A percentile compares a stretch with the other conserved stretches of the same genome.
Conservation (phyloP, 352 stramenopile species). For the Phytophthora palmivora region DNA sequence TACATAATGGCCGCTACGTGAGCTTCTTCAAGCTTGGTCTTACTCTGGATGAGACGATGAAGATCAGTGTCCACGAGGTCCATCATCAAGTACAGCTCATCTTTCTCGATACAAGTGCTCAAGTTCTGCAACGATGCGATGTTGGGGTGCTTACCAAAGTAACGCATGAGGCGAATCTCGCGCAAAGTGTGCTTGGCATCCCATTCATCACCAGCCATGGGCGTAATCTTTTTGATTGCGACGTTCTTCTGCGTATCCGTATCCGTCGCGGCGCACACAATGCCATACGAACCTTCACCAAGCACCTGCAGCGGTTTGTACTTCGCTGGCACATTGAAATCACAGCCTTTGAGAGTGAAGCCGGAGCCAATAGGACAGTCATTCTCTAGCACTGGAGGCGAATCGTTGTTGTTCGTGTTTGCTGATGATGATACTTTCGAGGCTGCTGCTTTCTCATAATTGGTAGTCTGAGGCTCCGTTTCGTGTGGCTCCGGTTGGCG, state of each 20-base stretch:
- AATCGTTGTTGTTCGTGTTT: slow-evolving; percentile 27
- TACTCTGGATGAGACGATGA: slow-evolving; percentile 89
- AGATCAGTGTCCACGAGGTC: slow-evolving; percentile 95
- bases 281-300: slow-evolving; percentile 93
- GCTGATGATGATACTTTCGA: slow-evolving; percentile 4
- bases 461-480: slow-evolving; percentile 22
- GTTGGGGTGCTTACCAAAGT: slow-evolving; percentile 92
- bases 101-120: slow-evolving; percentile 86
- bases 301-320: slow-evolving; percentile 89
- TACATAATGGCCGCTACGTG: slow-evolving; percentile 94
- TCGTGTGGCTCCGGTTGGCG: slow-evolving; percentile 34
- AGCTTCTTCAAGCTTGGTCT: slow-evolving; percentile 85
- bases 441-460: slow-evolving; percentile 14
- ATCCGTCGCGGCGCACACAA: slow-evolving; percentile 90
- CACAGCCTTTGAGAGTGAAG: slow-evolving; percentile 83
- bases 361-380: slow-evolving; percentile 64
- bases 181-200: slow-evolving; percentile 93
- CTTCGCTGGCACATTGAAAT: slow-evolving; percentile 85
- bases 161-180: slow-evolving; percentile 92
- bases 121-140: slow-evolving; percentile 84
- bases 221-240: slow-evolving; percentile 94
- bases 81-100: slow-evolving; percentile 97
- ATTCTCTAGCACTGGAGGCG: slow-evolving; percentile 48
- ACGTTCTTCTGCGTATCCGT: slow-evolving; percentile 77
- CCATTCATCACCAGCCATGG: slow-evolving; percentile 91